These are phyloP conservation scores for Quercus agrifolia DNA, from an alignment of 306 rosid species.

Conservation along the genomic window DNA sequence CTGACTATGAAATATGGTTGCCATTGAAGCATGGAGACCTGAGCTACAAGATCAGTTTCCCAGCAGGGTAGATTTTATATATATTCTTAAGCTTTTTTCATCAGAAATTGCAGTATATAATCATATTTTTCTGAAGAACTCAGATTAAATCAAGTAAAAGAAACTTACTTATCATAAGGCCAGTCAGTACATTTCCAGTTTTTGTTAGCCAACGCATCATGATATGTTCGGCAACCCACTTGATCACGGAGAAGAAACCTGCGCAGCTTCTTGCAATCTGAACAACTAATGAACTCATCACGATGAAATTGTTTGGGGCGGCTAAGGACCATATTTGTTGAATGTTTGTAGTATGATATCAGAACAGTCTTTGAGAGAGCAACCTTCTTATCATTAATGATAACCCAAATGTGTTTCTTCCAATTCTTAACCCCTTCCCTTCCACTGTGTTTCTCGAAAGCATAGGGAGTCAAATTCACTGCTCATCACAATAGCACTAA, in stretches of 20 bases:
- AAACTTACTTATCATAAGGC: slow-evolving; percentile 31
- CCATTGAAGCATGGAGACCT: no score
- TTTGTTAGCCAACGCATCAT: slow-evolving; percentile 19
- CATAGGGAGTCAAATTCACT: slow-evolving; percentile 31
- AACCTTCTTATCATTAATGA: slow-evolving; percentile 4
- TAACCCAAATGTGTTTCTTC: slow-evolving; percentile 47
- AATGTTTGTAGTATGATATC: slow-evolving; percentile 36
- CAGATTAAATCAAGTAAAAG: no score
- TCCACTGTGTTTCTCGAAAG: slow-evolving; percentile 40
- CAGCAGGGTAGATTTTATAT: no score
- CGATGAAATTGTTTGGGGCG: slow-evolving; percentile 27
- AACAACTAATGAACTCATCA: slow-evolving; percentile 39
- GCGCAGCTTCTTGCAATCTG: slow-evolving; percentile 30
- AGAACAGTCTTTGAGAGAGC: slow-evolving; percentile 27
- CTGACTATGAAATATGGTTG: no score
- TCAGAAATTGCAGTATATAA: no score
- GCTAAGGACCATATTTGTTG: slow-evolving; percentile 28
- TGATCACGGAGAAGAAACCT: slow-evolving; percentile 29
- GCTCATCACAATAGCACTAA: not conserved
- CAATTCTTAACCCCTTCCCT: slow-evolving; percentile 24
- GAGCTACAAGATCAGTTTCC: no score
- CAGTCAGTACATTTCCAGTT: slow-evolving; percentile 40
- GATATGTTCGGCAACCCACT: slow-evolving; percentile 23
- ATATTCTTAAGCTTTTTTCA: no score
- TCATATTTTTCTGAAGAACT: no score